Conservation (phyloP, 176 grass and related monocot genomes). For the sorghum (Sorghum bicolor) region Sorghum_bicolor_NCBIv3 NC_012879.2:60217001-60217500, state of each 20-base stretch:
- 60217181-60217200: not conserved
- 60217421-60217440: too few relatives aligned
- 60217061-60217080: not conserved
- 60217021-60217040: not conserved
- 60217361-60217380: too few relatives aligned
- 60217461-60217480: too few relatives aligned
- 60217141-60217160: not conserved
- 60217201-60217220: not conserved
- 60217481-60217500: too few relatives aligned
- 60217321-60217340: not conserved
- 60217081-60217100: not conserved
- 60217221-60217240: not conserved
- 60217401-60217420: too few relatives aligned
- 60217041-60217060: too few relatives aligned
- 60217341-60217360: not conserved
- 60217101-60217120: not conserved
- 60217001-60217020: not conserved
- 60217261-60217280: not conserved
- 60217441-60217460: too few relatives aligned
- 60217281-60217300: not conserved
- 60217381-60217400: too few relatives aligned
- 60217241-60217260: not conserved
- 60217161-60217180: too few relatives aligned
- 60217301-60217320: not conserved
- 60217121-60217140: too few relatives aligned